Conservation (phyloP, 192 early-diverging fungal genomes). For the Radiomyces spectabilis region DNA sequence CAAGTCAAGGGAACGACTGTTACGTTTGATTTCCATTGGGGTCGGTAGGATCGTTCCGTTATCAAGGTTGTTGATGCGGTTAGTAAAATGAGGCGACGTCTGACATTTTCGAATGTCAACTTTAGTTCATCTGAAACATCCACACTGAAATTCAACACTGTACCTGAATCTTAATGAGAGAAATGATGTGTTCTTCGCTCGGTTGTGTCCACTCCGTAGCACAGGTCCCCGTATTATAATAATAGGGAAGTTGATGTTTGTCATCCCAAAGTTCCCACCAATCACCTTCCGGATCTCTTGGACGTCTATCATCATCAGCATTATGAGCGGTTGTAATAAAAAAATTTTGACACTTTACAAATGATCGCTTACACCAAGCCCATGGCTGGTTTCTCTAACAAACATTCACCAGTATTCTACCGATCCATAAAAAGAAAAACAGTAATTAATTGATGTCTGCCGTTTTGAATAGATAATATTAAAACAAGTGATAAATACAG, state of each 20-base stretch:
- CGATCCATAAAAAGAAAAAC: too few species aligned
- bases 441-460: too few species aligned
- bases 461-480: too few species aligned
- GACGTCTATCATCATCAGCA: not conserved
- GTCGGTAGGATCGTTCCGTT: not conserved
- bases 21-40: constrained; percentile 2
- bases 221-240: constrained; percentile 84
- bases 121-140: not conserved
- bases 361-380: too few species aligned
- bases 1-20: constrained; percentile 12
- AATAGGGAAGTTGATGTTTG: constrained; percentile 78
- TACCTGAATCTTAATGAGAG: constrained; percentile 64
- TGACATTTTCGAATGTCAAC: too few species aligned
- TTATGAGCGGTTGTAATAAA: not conserved
- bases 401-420: too few species aligned
- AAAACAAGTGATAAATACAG: too few species aligned
- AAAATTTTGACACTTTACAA: too few species aligned
- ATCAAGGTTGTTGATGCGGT: not conserved
- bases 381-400: too few species aligned
- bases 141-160: constrained; percentile 2
- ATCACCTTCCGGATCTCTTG: constrained; percentile 66
- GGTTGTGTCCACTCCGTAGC: constrained; percentile 88
- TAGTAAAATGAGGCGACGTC: too few species aligned
- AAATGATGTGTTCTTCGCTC: constrained; percentile 59
- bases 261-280: constrained; percentile 98